Conservation (phyloP, 495 filamentous ascomycete species). For the Zalerion maritima region DNA sequence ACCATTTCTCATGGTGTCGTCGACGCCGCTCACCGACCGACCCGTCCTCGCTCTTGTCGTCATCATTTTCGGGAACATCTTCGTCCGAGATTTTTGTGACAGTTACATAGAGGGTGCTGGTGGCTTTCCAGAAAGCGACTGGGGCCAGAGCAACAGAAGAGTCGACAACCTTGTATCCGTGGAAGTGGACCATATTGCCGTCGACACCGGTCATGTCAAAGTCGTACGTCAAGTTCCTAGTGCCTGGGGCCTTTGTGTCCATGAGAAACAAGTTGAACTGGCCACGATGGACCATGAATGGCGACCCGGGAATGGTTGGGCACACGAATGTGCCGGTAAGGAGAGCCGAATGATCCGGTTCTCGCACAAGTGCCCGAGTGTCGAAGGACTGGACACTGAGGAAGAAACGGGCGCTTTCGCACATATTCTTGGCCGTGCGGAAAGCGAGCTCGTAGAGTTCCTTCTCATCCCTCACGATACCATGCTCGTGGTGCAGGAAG, state of each 20-base stretch:
- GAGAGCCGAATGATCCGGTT: conserved; percentile 36
- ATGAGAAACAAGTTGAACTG: conserved; percentile 43
- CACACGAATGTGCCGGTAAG: conserved; percentile 51
- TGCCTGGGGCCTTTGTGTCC: conserved; percentile 38
- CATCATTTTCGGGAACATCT: conserved; percentile 14
- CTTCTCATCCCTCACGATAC: conserved; percentile 27
- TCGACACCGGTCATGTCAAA: conserved; percentile 42
- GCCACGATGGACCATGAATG: conserved; percentile 46
- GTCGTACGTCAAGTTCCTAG: conserved; percentile 44
- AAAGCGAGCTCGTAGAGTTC: conserved; percentile 42
- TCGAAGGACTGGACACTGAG: conserved; percentile 43
- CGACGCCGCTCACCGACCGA: too few species aligned
- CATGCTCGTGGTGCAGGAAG: conserved; percentile 37
- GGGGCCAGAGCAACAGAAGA: conserved; percentile 40
- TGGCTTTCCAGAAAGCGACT: conserved; percentile 42
- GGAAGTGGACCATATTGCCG: conserved; percentile 36
- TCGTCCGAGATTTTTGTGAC: conserved; percentile 28
- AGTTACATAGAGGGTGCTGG: conserved; percentile 47
- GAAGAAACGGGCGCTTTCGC: conserved; percentile 44
- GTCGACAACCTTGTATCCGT: conserved; percentile 49
- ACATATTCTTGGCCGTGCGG: conserved; percentile 33
- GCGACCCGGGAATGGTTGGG: conserved; percentile 36
- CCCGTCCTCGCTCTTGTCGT: conserved; percentile 23
- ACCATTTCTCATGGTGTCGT: too few species aligned
- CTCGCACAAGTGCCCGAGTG: conserved; percentile 23